Evolutionary conservation across 2,329 filamentous ascomycete genomes (phyloP).

Genomic region (Tolypocladium cylindrosporum): DNA sequence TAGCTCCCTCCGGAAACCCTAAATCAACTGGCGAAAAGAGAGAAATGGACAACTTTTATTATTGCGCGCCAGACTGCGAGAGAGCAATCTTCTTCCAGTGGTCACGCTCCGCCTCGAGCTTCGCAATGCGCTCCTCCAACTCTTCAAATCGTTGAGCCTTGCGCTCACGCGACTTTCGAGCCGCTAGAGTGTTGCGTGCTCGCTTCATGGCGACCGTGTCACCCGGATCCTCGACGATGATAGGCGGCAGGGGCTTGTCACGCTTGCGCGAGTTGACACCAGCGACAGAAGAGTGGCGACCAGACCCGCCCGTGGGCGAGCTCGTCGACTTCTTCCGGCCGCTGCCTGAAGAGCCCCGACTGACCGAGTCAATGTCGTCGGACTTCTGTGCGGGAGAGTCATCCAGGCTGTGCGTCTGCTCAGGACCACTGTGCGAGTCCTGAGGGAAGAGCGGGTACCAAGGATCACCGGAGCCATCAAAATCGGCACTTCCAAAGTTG

Average conservation of each 20-base stretch:
- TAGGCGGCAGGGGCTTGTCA: constrained; percentile 70
- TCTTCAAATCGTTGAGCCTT: constrained; percentile 70
- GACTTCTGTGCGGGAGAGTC: constrained; percentile 32
- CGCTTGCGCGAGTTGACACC: constrained; percentile 67
- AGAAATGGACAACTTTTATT: constrained; percentile 5
- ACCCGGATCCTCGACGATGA: constrained; percentile 61
- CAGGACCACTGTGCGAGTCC: constrained; percentile 18
- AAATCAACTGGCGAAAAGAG: constrained; percentile 2
- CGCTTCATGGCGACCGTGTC: constrained; percentile 84
- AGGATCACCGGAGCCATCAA: constrained; percentile 38
- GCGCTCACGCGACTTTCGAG: constrained; percentile 82
- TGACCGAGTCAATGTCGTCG: constrained; percentile 39
- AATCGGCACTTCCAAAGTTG: constrained; percentile 54
- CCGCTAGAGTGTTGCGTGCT: constrained; percentile 85
- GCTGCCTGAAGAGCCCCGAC: constrained; percentile 26
- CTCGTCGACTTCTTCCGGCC: constrained; percentile 36
- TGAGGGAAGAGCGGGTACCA: constrained; percentile 71
- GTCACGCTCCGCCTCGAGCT: constrained; percentile 56
- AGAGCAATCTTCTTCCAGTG: constrained; percentile 53
- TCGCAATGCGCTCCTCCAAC: constrained; percentile 63
- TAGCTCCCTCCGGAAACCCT: background rate
- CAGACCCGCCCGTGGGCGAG: constrained; percentile 26
- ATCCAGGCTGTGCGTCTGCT: constrained; percentile 17
- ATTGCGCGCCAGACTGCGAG: constrained; percentile 16
- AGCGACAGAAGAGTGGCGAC: constrained; percentile 57